Conservation (phyloP, 345 rosid genomes). For the Gossypium anomalum region DNA sequence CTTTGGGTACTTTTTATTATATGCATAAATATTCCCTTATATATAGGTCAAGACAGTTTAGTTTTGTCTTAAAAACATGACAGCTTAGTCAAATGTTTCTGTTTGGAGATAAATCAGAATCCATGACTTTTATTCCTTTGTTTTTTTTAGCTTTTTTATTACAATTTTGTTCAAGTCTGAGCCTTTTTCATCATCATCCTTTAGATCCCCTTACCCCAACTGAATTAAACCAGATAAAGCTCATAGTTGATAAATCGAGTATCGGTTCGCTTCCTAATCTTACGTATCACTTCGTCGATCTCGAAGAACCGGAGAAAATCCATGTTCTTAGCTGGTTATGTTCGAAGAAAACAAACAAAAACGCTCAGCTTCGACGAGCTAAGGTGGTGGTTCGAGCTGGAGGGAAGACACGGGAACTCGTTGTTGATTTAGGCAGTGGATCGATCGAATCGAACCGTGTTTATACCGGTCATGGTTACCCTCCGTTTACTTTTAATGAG, state of each 20-base stretch:
- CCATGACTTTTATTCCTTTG: slow-evolving; percentile 31
- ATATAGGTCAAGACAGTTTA: not conserved
- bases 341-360: slow-evolving; percentile 11
- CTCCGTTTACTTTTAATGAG: slow-evolving; percentile 52
- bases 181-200: slow-evolving; percentile 43
- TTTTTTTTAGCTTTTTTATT: slow-evolving; percentile 30
- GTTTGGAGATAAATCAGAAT: slow-evolving; percentile 1
- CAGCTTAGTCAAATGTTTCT: slow-evolving; percentile 13
- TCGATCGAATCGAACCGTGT: slow-evolving; percentile 32
- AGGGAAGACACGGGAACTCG: slow-evolving; percentile 47
- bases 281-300: slow-evolving; percentile 59
- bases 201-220: slow-evolving; percentile 55
- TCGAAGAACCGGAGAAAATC: slow-evolving; percentile 69
- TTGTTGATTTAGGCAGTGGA: slow-evolving; percentile 38
- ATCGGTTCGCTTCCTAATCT: slow-evolving; percentile 37
- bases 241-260: slow-evolving; percentile 37
- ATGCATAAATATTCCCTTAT: not conserved
- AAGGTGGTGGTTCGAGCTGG: slow-evolving; percentile 49
- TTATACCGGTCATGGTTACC: slow-evolving; percentile 55
- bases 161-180: slow-evolving; percentile 19
- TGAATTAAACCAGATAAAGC: slow-evolving; percentile 51
- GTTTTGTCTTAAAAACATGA: slow-evolving; percentile 7
- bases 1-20: not conserved
- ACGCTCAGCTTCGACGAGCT: slow-evolving; percentile 43
- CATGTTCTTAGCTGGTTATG: slow-evolving; percentile 52